Evolutionary conservation across 108 stramenopile species (phyloP), one percentile per base, ranked within the genome.

Genomic region (Schizochytrium sp.): DNA sequence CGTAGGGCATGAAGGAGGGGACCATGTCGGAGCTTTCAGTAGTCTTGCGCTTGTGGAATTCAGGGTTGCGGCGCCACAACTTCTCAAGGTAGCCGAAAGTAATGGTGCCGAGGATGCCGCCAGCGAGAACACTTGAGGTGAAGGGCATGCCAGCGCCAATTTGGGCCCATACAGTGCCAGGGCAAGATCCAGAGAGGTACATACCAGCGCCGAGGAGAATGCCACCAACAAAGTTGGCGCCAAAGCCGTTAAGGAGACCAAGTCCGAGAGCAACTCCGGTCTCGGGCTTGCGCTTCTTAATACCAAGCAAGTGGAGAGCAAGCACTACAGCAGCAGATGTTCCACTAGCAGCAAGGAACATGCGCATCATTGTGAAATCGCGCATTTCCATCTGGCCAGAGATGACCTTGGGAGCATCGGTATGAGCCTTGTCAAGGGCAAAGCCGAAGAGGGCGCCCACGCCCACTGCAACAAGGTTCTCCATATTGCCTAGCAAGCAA

Each of bases 151-250:
- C 88, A 4, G 61, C 61, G 17, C 88, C 88, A 88, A 88, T 69
- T 64, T 88, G 88, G 28, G 88, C 88, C 57, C 46, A 88, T 2
- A 69, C 42, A 3, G 88, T 88, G 46, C 88, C 88, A 13, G 88
- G 88, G 88, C 88, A 88, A 15, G 47, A 44, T 10, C 88, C 88
- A 38, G 61, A 8, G 49, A 88, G 41, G 61, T 38, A 46, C 88
- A 88, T 88, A 7, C 88, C 88, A 3, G 44, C 41, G 15, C 61
- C 61, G 13, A 69, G 15, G 19, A 88, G 8, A 17, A 45, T 10
- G 57, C 57, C 61, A 40, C 88, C 61, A 2, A 69, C 3, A 40
- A 83, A 40, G 28, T 83, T 83, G 76, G 50, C 76, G 47, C 76
- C 76, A 53, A 38, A 83, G 0, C 76, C 76, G 8, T 53, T 53